Base-by-base conservation (phyloP, 2,329 filamentous ascomycete genomes). In the Nannizziopsis barbatae region DNA sequence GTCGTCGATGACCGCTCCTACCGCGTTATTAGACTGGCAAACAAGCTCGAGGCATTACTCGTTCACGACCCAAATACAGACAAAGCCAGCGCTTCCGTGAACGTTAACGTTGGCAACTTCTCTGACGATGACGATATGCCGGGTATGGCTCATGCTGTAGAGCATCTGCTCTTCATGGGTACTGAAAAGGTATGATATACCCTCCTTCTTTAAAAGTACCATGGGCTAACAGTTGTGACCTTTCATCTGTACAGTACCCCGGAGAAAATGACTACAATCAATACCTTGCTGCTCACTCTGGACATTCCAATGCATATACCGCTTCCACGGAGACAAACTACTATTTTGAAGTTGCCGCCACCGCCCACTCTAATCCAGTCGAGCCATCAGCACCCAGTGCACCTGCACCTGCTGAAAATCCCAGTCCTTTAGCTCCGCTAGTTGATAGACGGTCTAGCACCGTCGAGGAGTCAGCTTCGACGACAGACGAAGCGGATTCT, bases 111-210 rank as follows among this genome's bases (percentile, higher is more conserved):
- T 32, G 92, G 92, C 53, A 93, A 86, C 67, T 95, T 95, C 71
- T 93, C 86, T 62, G 92, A 98, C 62, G 80, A 85, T 55, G 79
- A 84, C 55, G 85, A 88, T 58, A 88, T 96, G 79, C 89, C 87
- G 11, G 88, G 92, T 51, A 89, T 94, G 79, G 90, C 90, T 45
- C 92, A 96, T 71, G 89, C 88, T 5, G 87, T 96, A 47, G 90
- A 96, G 73, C 90, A 95, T 75, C 71, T 95, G 55, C 72, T 98
- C 18, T 98, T 98, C 71, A 96, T 98, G 92, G 92, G 92, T 43
- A 98, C 92, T 6, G 84, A 95, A 67, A 98, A 96, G 74, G 80
- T 82, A 65, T 54, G 22, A 27, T 65, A 55, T 30, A 9, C 18
- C 18, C 18, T 3, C 38, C 5, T 5, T 20, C 18, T 41, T 5